Conservation (phyloP, 768 basidiomycete species). For the Antrodiella citrinella region DNA sequence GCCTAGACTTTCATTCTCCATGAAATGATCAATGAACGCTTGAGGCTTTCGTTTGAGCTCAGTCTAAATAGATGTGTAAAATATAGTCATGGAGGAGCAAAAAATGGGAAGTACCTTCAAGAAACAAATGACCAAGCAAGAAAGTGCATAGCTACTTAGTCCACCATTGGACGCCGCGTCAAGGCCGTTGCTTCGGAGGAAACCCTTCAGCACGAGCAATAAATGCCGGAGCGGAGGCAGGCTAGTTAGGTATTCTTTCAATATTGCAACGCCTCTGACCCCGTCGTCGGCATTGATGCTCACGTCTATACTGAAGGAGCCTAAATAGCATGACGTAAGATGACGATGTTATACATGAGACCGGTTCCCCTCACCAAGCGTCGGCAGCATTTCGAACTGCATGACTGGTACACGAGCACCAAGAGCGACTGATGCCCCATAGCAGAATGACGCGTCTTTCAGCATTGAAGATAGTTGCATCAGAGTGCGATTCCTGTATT, state of each 20-base stretch:
- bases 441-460: slow-evolving; percentile 34
- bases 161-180: slow-evolving; percentile 59
- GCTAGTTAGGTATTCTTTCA: slow-evolving; percentile 42
- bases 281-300: slow-evolving; percentile 59
- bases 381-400: slow-evolving; percentile 40
- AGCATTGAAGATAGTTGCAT: slow-evolving; percentile 42
- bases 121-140: slow-evolving; percentile 58
- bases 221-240: slow-evolving; percentile 55
- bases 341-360: background rate
- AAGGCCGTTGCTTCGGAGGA: slow-evolving; percentile 47
- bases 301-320: slow-evolving; percentile 55
- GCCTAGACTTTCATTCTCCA: slow-evolving; percentile 46
- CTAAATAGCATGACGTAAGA: slow-evolving; percentile 21
- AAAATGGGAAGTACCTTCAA: slow-evolving; percentile 44
- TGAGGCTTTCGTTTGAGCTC: slow-evolving; percentile 50
- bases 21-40: slow-evolving; percentile 36
- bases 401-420: slow-evolving; percentile 58
- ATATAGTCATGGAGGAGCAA: slow-evolving; percentile 2
- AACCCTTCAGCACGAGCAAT: slow-evolving; percentile 54
- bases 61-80: too few relatives aligned
- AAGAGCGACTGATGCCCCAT: slow-evolving; percentile 35
- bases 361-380: slow-evolving; percentile 23
- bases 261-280: slow-evolving; percentile 38
- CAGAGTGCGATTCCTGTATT: slow-evolving; percentile 33
- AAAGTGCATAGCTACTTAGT: slow-evolving; percentile 58